A percentile compares a stretch with the other conserved stretches of the same genome.
Evolutionary conservation across 352 stramenopile species (phyloP).

Genomic region (Pythium aphanidermatum): DNA sequence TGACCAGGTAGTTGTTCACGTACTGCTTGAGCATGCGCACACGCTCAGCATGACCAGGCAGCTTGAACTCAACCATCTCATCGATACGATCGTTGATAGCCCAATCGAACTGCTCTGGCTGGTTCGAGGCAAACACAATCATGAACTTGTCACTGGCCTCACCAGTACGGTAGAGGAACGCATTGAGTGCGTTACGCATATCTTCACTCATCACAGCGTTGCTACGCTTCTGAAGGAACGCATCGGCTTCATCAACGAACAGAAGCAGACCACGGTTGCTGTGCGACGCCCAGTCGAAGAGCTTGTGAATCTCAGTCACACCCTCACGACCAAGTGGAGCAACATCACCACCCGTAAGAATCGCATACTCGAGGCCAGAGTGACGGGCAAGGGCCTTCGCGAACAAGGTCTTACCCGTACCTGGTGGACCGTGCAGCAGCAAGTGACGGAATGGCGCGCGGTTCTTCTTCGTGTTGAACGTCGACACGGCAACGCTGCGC

Average conservation of each 20-base stretch:
- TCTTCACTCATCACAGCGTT: conserved; percentile 93
- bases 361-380: conserved; percentile 98
- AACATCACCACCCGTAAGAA: conserved; percentile 98
- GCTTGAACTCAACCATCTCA: conserved; percentile 97
- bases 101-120: conserved; percentile 98
- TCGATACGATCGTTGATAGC: conserved; percentile 99
- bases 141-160: conserved; percentile 99
- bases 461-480: conserved; percentile 98
- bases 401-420: conserved; percentile 99
- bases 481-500: conserved; percentile 94
- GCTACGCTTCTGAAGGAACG: conserved; percentile 97
- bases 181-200: conserved; percentile 98
- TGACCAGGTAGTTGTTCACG: conserved; percentile 95
- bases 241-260: conserved; percentile 99
- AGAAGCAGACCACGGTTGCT: conserved; percentile 93
- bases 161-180: conserved; percentile 98
- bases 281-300: conserved; percentile 99
- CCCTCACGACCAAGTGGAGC: conserved; percentile 95
- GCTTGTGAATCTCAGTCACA: conserved; percentile 98
- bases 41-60: conserved; percentile 93
- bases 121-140: conserved; percentile 99
- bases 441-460: conserved; percentile 97
- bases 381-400: conserved; percentile 95
- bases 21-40: conserved; percentile 98
- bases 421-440: conserved; percentile 95